Percentiles rank a stretch among this genome's conserved stretches.
phyloP scores from a whole-genome alignment of 768 basidiomycete genomes.

The Tephrocybe sp. region DNA sequence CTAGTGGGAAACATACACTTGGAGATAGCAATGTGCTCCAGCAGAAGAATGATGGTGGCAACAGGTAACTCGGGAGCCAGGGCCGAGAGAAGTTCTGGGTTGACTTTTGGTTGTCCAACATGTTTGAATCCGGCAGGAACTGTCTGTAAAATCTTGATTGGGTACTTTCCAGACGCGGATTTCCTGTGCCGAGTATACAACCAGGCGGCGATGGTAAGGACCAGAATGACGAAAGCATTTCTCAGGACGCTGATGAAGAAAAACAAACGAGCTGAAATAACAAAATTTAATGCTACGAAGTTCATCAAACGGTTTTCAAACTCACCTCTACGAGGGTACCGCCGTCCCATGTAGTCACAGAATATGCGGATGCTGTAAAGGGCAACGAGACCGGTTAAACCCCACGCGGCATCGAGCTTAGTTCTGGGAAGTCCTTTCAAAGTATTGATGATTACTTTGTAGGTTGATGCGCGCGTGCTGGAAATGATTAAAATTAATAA shows the following conservation, averaged over 20 bases:
- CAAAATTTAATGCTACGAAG: not conserved
- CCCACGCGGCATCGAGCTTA: constrained; percentile 86
- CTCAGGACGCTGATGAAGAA: constrained; percentile 80
- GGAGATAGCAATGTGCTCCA: constrained; percentile 98
- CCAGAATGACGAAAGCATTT: constrained; percentile 85
- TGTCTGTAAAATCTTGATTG: constrained; percentile 78
- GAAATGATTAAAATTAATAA: constrained; percentile 12
- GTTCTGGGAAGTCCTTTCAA: constrained; percentile 78
- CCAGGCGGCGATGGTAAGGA: constrained; percentile 88
- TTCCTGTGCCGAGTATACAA: constrained; percentile 70
- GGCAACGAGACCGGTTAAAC: constrained; percentile 68
- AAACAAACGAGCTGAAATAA: constrained; percentile 54
- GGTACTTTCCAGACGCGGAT: constrained; percentile 62
- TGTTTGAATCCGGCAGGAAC: constrained; percentile 86
- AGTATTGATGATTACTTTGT: constrained; percentile 89
- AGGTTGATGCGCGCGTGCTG: constrained; percentile 85
- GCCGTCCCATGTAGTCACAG: constrained; percentile 50
- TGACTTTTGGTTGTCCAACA: constrained; percentile 42
- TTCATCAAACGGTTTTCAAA: not conserved
- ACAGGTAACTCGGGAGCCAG: constrained; percentile 78
- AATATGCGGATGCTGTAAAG: constrained; percentile 69
- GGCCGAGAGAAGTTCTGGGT: constrained; percentile 54
- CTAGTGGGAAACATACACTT: constrained; percentile 55
- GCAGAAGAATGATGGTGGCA: constrained; percentile 83
- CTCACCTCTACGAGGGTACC: constrained; percentile 65